These are phyloP conservation scores for Bothriochloa decipiens DNA, from an alignment of 176 grass and related monocot genomes.

Conservation along the genomic window DNA sequence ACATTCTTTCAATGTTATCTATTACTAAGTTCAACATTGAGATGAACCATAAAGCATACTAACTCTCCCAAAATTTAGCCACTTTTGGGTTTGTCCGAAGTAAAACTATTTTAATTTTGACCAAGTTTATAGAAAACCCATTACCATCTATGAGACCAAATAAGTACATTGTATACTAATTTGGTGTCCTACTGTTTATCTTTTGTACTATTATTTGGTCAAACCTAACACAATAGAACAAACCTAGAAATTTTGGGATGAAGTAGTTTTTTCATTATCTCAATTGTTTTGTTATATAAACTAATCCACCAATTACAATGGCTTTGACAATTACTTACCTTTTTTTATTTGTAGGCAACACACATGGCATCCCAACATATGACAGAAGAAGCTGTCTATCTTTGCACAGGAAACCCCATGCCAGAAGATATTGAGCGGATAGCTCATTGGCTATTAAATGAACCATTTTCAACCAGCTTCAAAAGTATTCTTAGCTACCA, in stretches of 20 bases:
- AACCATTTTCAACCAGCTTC: constrained; percentile 75
- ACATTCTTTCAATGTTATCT: background rate
- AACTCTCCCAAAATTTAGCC: background rate
- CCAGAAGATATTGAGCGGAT: constrained; percentile 94
- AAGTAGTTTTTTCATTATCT: background rate
- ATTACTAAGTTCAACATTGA: background rate
- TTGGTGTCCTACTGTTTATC: too few species aligned
- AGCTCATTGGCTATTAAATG: constrained; percentile 89
- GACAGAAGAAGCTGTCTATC: constrained; percentile 93
- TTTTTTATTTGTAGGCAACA: constrained; percentile 71
- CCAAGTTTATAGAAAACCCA: background rate
- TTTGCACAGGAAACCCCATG: constrained; percentile 98
- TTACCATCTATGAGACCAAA: too few species aligned
- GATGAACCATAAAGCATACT: background rate
- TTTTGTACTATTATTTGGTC: too few species aligned
- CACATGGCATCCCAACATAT: constrained; percentile 94
- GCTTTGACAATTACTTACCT: constrained; percentile 29
- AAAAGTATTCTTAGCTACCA: constrained; percentile 57
- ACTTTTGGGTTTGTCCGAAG: background rate
- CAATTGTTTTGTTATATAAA: background rate
- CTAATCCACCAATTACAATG: background rate
- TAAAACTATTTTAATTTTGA: background rate
- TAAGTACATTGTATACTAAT: too few species aligned
- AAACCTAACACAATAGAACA: too few species aligned
- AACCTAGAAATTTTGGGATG: background rate